phyloP scores from a whole-genome alignment of 2,329 filamentous ascomycete species.

The Cordyceps javanica region DNA sequence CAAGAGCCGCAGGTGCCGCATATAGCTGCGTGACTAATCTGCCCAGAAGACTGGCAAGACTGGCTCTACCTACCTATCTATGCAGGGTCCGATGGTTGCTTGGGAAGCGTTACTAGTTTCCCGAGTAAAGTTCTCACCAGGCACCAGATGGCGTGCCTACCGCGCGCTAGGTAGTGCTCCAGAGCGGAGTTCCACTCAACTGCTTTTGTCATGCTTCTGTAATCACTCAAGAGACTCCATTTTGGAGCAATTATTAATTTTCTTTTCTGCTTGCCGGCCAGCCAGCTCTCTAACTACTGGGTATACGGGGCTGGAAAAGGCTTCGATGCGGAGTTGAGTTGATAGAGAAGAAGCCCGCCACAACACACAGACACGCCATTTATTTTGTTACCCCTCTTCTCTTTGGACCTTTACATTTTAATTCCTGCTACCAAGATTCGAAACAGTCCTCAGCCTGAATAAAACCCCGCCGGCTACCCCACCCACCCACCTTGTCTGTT shows the following conservation, averaged over 20 bases:
- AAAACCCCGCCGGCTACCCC: background rate
- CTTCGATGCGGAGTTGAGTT: background rate
- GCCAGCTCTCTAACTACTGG: too few relatives aligned
- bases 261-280: background rate
- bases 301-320: background rate
- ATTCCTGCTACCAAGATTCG: background rate
- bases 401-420: too few relatives aligned
- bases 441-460: background rate
- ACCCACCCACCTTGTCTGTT: background rate
- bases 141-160: conserved; percentile 1
- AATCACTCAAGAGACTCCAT: background rate
- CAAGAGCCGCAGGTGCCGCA: background rate
- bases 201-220: conserved; percentile 11
- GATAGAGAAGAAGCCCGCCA: too few relatives aligned
- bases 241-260: background rate
- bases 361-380: background rate
- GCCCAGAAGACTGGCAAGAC: background rate
- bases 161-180: background rate
- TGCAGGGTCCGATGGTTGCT: background rate
- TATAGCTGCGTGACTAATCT: background rate
- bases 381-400: background rate
- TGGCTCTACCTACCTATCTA: background rate
- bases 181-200: background rate
- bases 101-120: too few relatives aligned
- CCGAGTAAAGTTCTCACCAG: background rate